These are phyloP conservation scores for Ganoderma boninense DNA, from an alignment of 1,284 basidiomycete genomes.

Conservation along the genomic window DNA sequence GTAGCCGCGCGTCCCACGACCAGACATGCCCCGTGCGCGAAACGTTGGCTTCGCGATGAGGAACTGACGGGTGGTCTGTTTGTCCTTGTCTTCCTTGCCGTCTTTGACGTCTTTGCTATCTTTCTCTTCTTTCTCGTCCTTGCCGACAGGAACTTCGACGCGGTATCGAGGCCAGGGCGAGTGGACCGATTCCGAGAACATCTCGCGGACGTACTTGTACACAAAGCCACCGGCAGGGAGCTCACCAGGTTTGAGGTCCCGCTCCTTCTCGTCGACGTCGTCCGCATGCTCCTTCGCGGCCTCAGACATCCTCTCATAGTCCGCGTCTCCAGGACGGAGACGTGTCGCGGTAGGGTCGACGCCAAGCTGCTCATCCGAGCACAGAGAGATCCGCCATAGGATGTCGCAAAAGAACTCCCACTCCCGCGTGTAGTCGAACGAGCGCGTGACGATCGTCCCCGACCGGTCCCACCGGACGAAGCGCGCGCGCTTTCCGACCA, in stretches of 20 bases:
- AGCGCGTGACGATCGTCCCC: slow-evolving; percentile 8
- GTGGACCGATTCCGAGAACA: neutral
- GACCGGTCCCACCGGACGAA: slow-evolving; percentile 21
- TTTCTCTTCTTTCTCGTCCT: too few species aligned
- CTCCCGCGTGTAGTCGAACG: slow-evolving; percentile 18
- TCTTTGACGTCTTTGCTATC: too few species aligned
- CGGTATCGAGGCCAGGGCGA: neutral
- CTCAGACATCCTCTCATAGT: neutral
- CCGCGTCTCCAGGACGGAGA: neutral
- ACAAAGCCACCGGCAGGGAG: neutral
- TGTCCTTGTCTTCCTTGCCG: too few species aligned
- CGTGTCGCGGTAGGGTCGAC: slow-evolving; percentile 5
- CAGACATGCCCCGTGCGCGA: neutral
- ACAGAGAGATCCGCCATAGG: neutral
- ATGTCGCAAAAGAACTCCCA: slow-evolving; percentile 5
- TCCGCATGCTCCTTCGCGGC: neutral
- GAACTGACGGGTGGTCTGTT: neutral
- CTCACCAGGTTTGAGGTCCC: neutral
- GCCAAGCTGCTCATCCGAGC: neutral
- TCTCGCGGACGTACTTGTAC: slow-evolving; percentile 5
- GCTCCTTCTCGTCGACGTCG: neutral
- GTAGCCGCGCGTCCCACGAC: slow-evolving; percentile 21
- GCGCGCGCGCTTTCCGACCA: slow-evolving; percentile 6
- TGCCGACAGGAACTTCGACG: neutral
- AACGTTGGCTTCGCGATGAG: slow-evolving; percentile 13